These are phyloP conservation scores for Ceratobasidium papillatum DNA, from an alignment of 1,284 basidiomycete species.

Conservation along the genomic window DNA sequence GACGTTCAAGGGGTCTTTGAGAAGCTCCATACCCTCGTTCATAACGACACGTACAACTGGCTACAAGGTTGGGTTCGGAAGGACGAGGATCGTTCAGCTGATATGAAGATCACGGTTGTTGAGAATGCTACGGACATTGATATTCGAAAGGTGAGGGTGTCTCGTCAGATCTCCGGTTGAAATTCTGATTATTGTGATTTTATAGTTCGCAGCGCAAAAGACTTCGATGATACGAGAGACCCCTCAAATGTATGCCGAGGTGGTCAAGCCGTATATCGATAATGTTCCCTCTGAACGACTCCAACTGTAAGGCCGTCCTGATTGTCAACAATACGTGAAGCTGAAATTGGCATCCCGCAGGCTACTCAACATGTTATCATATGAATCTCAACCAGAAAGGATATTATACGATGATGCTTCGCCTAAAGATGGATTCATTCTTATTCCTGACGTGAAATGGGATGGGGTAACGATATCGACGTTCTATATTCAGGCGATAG, in stretches of 20 bases:
- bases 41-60: constrained; percentile 49
- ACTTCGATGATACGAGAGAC: constrained; percentile 82
- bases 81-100: constrained; percentile 49
- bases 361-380: constrained; percentile 88
- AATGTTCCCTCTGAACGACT: constrained; percentile 77
- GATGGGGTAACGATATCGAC: constrained; percentile 74
- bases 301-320: constrained; percentile 68
- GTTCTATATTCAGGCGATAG: constrained; percentile 80
- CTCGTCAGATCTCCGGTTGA: background rate
- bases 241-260: constrained; percentile 70
- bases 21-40: constrained; percentile 53
- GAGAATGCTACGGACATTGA: constrained; percentile 85
- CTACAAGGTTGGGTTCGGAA: constrained; percentile 43
- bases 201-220: constrained; percentile 81
- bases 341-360: no score
- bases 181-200: constrained; percentile 27
- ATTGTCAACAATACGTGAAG: background rate
- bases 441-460: constrained; percentile 95
- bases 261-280: constrained; percentile 82
- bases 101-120: constrained; percentile 74
- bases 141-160: constrained; percentile 70
- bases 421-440: constrained; percentile 70
- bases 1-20: constrained; percentile 52
- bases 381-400: constrained; percentile 80
- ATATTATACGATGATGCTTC: constrained; percentile 72